These are phyloP conservation scores for Colletotrichum liaoningense DNA, from an alignment of 2,329 filamentous ascomycete species.

Conservation along the genomic window DNA sequence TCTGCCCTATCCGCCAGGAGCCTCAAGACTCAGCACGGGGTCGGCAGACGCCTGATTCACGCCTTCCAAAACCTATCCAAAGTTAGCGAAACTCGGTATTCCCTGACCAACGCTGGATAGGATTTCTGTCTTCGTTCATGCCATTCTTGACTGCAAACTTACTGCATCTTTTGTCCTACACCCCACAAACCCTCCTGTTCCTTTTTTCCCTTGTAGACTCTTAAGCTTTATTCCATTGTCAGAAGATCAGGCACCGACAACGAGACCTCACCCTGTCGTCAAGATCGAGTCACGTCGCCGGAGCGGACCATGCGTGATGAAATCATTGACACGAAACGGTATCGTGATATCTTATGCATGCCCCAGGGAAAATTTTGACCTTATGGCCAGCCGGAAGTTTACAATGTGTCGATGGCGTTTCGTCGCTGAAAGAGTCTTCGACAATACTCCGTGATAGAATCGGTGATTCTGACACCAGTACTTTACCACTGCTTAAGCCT, in stretches of 20 bases:
- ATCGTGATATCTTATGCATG: not conserved
- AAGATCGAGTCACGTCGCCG: conserved; percentile 7
- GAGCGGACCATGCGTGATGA: conserved; percentile 16
- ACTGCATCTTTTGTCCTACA: conserved; percentile 12
- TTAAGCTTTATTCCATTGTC: not conserved
- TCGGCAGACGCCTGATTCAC: conserved; percentile 19
- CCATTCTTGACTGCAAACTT: conserved; percentile 14
- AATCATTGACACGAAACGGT: conserved; percentile 6
- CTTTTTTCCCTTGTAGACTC: not conserved
- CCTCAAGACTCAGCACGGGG: not conserved
- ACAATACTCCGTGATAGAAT: not conserved
- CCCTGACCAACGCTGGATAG: conserved; percentile 3
- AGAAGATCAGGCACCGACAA: conserved; percentile 19
- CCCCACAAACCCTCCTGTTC: conserved; percentile 17
- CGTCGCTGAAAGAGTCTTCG: not conserved
- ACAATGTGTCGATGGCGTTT: not conserved
- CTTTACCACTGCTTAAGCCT: not conserved
- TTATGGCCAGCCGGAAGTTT: not conserved
- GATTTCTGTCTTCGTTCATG: conserved; percentile 22
- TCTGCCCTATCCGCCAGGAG: conserved; percentile 12
- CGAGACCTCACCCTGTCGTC: conserved; percentile 14
- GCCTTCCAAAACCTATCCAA: not conserved
- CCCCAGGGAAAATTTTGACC: not conserved
- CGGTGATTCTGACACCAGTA: not conserved
- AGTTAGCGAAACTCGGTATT: not conserved